phyloP scores from a whole-genome alignment of 140 eudicot genomes.

The Bidens hawaiensis region DNA sequence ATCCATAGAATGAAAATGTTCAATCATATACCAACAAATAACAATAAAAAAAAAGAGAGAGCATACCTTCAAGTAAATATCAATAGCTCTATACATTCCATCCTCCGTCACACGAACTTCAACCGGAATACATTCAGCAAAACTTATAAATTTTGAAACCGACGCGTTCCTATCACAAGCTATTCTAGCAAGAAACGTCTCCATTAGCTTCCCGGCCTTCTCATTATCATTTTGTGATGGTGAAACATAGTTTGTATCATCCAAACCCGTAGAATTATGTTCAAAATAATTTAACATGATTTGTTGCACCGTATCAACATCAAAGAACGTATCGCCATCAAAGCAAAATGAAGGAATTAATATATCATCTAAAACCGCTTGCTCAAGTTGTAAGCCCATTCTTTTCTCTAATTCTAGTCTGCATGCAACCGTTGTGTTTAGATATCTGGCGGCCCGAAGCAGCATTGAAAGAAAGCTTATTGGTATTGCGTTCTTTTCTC shows the following conservation, averaged over 20 bases:
- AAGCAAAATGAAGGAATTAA: conserved; percentile 70
- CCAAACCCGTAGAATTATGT: conserved; percentile 31
- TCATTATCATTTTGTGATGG: conserved; percentile 44
- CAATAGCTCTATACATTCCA: conserved; percentile 89
- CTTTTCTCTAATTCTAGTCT: conserved; percentile 85
- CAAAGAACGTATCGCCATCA: conserved; percentile 70
- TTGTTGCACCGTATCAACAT: conserved; percentile 72
- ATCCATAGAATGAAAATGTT: background rate
- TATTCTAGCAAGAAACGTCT: conserved; percentile 70
- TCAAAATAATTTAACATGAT: conserved; percentile 56
- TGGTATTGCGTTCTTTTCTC: conserved; percentile 67
- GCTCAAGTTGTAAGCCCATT: conserved; percentile 67
- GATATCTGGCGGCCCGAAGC: conserved; percentile 66
- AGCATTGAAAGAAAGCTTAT: conserved; percentile 89
- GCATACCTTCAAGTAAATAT: conserved; percentile 77
- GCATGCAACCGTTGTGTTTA: conserved; percentile 85
- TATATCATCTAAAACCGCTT: conserved; percentile 82
- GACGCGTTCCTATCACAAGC: conserved; percentile 69
- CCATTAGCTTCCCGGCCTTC: conserved; percentile 71
- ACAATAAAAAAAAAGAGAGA: background rate
- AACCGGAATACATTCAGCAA: conserved; percentile 69
- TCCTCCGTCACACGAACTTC: conserved; percentile 67
- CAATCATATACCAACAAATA: background rate
- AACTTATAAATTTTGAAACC: conserved; percentile 51
- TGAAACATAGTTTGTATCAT: conserved; percentile 30